Conservation (phyloP, 345 rosid genomes). For the Gossypioides kirkii region DNA sequence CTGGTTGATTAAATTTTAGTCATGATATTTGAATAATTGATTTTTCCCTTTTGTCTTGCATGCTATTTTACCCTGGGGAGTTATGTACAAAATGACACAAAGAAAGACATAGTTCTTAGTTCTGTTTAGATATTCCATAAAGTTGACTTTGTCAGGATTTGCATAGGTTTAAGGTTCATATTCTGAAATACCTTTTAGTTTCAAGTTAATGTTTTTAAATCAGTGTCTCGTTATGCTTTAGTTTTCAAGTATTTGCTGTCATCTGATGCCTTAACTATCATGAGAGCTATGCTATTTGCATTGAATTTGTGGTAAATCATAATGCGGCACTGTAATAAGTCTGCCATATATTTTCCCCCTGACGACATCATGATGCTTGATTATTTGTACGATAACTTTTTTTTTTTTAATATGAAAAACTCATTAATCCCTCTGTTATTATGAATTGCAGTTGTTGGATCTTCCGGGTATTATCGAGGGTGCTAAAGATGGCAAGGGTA, state of each 20-base stretch:
- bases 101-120: background rate
- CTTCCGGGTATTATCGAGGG: constrained; percentile 99
- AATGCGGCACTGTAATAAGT: background rate
- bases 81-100: background rate
- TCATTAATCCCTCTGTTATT: background rate
- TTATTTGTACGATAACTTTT: background rate
- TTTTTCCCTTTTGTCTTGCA: background rate
- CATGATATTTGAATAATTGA: background rate
- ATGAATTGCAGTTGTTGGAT: constrained; percentile 69
- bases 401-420: constrained; percentile 4
- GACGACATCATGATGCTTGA: background rate
- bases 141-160: background rate
- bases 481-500: constrained; percentile 98
- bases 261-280: background rate
- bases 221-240: background rate
- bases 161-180: background rate
- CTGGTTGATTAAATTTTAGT: background rate
- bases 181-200: background rate
- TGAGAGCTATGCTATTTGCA: background rate
- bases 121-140: background rate
- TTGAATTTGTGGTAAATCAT: background rate
- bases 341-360: background rate
- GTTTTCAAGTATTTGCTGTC: background rate
- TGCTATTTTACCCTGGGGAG: background rate
- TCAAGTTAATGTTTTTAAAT: background rate